Conservation (phyloP, 164 flowering plant genomes). For the Paratinospora sagittata region DNA sequence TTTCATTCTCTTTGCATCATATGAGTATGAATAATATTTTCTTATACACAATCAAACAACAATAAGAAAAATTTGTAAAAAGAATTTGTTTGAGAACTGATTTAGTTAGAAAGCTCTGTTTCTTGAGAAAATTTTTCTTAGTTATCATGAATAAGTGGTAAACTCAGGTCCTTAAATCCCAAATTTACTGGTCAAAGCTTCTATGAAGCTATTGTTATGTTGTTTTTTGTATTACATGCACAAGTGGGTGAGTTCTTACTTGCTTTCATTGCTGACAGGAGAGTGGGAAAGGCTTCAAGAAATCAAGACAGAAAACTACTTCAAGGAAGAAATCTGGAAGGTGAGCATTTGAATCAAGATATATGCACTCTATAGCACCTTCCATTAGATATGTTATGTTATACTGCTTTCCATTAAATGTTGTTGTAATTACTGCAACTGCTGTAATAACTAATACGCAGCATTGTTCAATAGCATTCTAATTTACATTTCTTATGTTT, state of each 20-base stretch:
- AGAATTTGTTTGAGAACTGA: too few species aligned
- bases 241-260: not conserved
- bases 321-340: constrained; percentile 31
- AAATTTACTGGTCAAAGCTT: too few species aligned
- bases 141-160: not conserved
- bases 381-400: not conserved
- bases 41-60: too few species aligned
- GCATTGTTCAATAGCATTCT: not conserved
- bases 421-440: constrained; percentile 1
- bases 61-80: too few species aligned
- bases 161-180: not conserved
- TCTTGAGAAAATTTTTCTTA: too few species aligned
- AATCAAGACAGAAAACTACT: constrained; percentile 35
- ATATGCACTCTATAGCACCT: not conserved
- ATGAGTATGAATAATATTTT: too few species aligned
- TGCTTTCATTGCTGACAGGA: constrained; percentile 39
- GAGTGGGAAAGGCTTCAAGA: constrained; percentile 33
- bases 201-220: not conserved
- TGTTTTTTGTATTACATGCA: too few species aligned
- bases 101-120: too few species aligned
- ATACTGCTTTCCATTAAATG: constrained; percentile 1
- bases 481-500: not conserved
- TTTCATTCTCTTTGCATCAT: too few species aligned
- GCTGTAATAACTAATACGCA: not conserved
- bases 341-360: constrained; percentile 15